Evolutionary conservation across 192 early-diverging fungal genomes (phyloP).

Genomic region (Obelidium mucronatum): DNA sequence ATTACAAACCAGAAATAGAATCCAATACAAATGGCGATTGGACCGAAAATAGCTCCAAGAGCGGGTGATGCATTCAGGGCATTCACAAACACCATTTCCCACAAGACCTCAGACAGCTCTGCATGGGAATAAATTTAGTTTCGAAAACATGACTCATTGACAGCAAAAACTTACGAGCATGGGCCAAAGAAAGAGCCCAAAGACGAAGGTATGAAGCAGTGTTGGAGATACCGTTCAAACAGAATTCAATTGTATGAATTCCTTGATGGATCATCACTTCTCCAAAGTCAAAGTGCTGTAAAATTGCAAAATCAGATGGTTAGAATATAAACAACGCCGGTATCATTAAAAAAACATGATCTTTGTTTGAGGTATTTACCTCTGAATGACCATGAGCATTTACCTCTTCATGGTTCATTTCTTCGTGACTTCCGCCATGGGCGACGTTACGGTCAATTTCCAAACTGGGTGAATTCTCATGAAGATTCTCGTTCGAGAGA

Average conservation of each 20-base stretch:
- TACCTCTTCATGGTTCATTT: constrained; percentile 51
- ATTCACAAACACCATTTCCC: constrained; percentile 86
- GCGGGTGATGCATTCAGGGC: constrained; percentile 52
- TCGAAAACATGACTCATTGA: not conserved
- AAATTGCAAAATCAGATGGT: not conserved
- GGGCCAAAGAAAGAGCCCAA: constrained; percentile 97
- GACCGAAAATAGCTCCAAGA: constrained; percentile 52
- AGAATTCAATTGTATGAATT: constrained; percentile 99
- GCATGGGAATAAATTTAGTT: not conserved
- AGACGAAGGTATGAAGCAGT: constrained; percentile 98
- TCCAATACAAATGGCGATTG: constrained; percentile 76
- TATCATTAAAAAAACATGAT: not conserved
- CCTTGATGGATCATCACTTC: constrained; percentile 97
- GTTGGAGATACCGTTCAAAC: constrained; percentile 94
- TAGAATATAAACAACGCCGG: not conserved
- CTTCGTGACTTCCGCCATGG: constrained; percentile 40
- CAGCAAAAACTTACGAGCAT: constrained; percentile 85
- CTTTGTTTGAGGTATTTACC: constrained; percentile 4
- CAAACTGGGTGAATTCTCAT: constrained; percentile 18
- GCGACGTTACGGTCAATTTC: constrained; percentile 24
- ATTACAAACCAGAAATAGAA: constrained; percentile 89
- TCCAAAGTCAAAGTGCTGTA: constrained; percentile 89
- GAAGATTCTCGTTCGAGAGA: constrained; percentile 41
- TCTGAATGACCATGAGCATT: constrained; percentile 27
- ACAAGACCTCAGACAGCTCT: constrained; percentile 96